Evolutionary conservation across 805 yeast species (phyloP), one percentile per base, ranked within the genome.

Genomic region (Hanseniaspora vineae): DNA sequence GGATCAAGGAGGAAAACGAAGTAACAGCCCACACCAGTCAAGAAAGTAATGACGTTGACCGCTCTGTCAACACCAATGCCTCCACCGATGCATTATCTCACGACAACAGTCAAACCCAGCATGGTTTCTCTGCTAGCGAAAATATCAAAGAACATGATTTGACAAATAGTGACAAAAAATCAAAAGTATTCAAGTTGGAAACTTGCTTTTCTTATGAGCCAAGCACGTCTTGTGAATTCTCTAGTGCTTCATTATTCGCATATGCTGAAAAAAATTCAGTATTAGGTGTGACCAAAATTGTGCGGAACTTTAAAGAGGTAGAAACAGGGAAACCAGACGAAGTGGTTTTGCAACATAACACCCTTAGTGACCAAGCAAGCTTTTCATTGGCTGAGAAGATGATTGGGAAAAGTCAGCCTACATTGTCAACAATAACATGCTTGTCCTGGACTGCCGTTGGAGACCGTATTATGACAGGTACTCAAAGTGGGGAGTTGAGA

Each of bases 401-500:
- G 9, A n/a, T 33, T 33, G 37, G 37, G 15, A n/a, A 13, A 33
- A 33, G 15, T 10, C 15, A 6, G 14, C 5, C 37, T 14, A n/a
- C 14, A 6, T 10, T n/a, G 37, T 33, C 31, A 32, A 63, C 61
- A 45, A 54, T 70, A 1, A 65, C 71, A 2, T 52, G 58, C 29
- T 47, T 75, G 2, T 52, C 76, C 10, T 86, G 94, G 94, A 74
- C 85, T 12, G 80, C 81, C 1, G 65, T 66, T 47, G 95, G 95
- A 0, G 67, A 73, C 39, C 54, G 70, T 13, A 61, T 87, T 2
- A 69, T 82, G 13, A 81, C 89, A 0, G 83, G 80, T 2, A 71
- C 80, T 2, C 76, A 72, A 47, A 72, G 72, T 56, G 96, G 96
- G 13, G 90, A 83, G 55, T 56, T 88, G 9, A 66, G 90, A 48